Base-by-base conservation (phyloP, 768 basidiomycete species). In the Kwoniella sp. region DNA sequence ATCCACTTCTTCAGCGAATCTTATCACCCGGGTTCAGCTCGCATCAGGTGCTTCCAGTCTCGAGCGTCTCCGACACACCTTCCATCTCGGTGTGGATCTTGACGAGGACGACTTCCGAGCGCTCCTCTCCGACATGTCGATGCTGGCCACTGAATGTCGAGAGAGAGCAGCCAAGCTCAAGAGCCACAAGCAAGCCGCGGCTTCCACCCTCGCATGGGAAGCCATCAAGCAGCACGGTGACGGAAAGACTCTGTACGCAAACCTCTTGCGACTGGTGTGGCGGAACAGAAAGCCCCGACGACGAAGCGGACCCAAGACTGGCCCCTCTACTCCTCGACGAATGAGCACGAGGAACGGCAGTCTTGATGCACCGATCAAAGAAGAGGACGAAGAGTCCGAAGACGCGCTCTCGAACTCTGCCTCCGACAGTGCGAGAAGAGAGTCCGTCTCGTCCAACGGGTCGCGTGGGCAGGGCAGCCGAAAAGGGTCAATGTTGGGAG, bases 21-120 rank as follows among this genome's bases (percentile, higher is more conserved):
- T 78, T 57, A 73, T 79, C 61, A 76, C 78, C 51, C 70, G 73
- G 3, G 74, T 79, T 22, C 76, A 77, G 53, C 69, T 79, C 30
- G 73, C 76, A 9, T 76, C 78, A 2, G 72, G 73, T 26, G 58
- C 68, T 45, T 73, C 73, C 8, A 70, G 63, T 13, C 61, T 78
- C 28, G 71, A 76, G 51, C 70, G 78, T 13, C 65, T 77, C 9
- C 73, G 76, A 38, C 78, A 79, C 38, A 73, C 72, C 3, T 79
- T 79, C 58, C 47, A 67, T 20, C 70, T 79, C 45, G 76, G 75
- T 22, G 60, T 62, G 20, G 71, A 77, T 13, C 61, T 79, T 2
- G 76, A 79, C 61, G 78, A 79, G 41, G 76, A 77, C 56, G 78
- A 79, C 48, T 75, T 79, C 63, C 65, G 75, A 47, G 70, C 72